Evolutionary conservation across 345 rosid species (phyloP), one percentile per base, ranked within the genome.

Genomic region (Capsella bursapastoris): DNA sequence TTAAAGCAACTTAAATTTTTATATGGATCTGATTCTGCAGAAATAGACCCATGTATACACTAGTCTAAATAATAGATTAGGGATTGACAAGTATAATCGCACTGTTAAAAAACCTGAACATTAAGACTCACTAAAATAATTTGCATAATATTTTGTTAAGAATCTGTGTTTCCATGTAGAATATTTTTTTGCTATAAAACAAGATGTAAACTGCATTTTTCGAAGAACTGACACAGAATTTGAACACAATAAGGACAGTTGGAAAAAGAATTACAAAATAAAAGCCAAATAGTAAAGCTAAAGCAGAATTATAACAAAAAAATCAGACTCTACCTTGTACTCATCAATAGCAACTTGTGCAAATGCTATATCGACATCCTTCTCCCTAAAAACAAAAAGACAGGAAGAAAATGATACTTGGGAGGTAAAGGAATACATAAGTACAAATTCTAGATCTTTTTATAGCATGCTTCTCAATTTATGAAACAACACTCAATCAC

Each of bases 321-420:
- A 38, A 37, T 28, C 12, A 61, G 59, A 25, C 15, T 58, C 44
- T 79, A 92, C 99, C 99, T 92, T 90, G 83, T 80, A 86, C 79
- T 92, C 98, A 78, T 96, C 99, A 64, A 96, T 92, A 69, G 95
- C 91, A 70, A 83, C 95, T 84, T 92, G 98, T 53, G 99, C 99
- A 82, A 88, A 96, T 59, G 82, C 76, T 73, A 96, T 92, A 70
- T 92, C 96, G 32, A 87, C 80, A 70, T 90, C 99, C 82, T 88
- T 92, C 82, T 96, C 99, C 99, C 99, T 96, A 59, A 7, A 47
- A 14, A 43, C 2, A 43, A 53, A 61, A 72, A 44, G 38, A 71
- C 14, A 45, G 43, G 14, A 78, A 66, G 53, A 35, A 18, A 60
- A 72, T 58, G 29, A 66, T 59, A 66, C 3, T 16, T 67, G 29